These are phyloP conservation scores for Alternaria triticina DNA, from an alignment of 2,329 filamentous ascomycete species.

Conservation along the genomic window DNA sequence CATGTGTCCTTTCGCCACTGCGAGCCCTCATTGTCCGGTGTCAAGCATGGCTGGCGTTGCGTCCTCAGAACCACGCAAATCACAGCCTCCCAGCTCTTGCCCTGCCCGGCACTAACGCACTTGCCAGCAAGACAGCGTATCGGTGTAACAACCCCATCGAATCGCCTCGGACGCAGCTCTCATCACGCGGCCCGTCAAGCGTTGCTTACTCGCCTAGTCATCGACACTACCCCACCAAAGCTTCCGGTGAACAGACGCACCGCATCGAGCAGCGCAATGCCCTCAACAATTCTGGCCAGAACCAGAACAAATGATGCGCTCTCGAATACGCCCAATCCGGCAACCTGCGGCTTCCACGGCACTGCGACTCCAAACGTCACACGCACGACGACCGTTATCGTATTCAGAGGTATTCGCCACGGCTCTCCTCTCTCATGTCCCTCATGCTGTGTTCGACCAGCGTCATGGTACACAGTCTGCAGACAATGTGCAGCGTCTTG, in stretches of 20 bases:
- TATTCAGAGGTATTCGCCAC: background rate
- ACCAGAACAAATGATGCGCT: conserved; percentile 5
- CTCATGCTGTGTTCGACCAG: conserved; percentile 9
- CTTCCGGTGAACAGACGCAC: conserved; percentile 38
- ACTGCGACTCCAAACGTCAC: conserved; percentile 7
- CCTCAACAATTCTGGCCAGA: conserved; percentile 11
- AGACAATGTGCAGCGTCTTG: background rate
- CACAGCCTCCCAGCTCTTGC: conserved; percentile 28
- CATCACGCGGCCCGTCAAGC: conserved; percentile 31
- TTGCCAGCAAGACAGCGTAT: conserved; percentile 45
- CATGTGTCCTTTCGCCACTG: conserved; percentile 37
- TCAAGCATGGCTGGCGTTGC: conserved; percentile 27
- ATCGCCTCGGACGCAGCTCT: conserved; percentile 25
- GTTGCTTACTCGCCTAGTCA: conserved; percentile 24
- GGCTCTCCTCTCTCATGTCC: background rate
- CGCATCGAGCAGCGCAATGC: conserved; percentile 15
- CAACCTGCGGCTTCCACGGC: conserved; percentile 3
- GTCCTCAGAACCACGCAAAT: conserved; percentile 25
- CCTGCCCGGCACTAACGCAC: conserved; percentile 20
- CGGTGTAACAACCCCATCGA: conserved; percentile 38
- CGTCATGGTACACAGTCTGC: conserved; percentile 9
- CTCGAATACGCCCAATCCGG: conserved; percentile 5
- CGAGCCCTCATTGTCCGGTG: conserved; percentile 14
- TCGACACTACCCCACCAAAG: conserved; percentile 20
- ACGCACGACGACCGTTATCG: conserved; percentile 8